Conservation (phyloP, 2,329 filamentous ascomycete species). For the Botrytis aclada region DNA sequence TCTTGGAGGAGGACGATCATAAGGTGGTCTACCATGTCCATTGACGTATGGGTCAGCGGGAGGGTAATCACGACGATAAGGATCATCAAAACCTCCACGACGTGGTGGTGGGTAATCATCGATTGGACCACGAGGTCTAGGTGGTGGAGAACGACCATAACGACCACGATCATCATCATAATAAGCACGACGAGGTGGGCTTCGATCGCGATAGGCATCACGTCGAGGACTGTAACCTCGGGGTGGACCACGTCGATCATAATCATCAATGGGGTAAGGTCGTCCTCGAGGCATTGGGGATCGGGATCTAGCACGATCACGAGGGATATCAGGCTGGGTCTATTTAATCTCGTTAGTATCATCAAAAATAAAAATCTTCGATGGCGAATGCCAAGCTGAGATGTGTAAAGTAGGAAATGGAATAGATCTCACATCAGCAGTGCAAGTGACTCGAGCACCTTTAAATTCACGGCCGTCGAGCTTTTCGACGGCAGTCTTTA, state of each 20-base stretch:
- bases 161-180: slow-evolving; percentile 77
- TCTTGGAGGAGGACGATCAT: slow-evolving; percentile 46
- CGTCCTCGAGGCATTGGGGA: slow-evolving; percentile 64
- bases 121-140: slow-evolving; percentile 62
- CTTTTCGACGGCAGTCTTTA: slow-evolving; percentile 90
- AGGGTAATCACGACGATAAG: slow-evolving; percentile 68
- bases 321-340: slow-evolving; percentile 75
- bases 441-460: slow-evolving; percentile 78
- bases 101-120: slow-evolving; percentile 74
- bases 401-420: background rate
- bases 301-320: slow-evolving; percentile 72
- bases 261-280: slow-evolving; percentile 73
- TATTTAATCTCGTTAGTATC: slow-evolving; percentile 40
- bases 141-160: slow-evolving; percentile 76
- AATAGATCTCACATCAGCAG: slow-evolving; percentile 70
- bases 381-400: slow-evolving; percentile 27
- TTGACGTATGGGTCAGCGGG: slow-evolving; percentile 55
- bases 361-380: background rate
- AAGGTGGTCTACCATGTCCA: slow-evolving; percentile 47
- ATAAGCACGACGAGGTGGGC: slow-evolving; percentile 76
- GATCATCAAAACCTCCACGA: slow-evolving; percentile 70
- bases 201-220: slow-evolving; percentile 83
- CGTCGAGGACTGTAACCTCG: slow-evolving; percentile 83
- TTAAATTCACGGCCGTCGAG: slow-evolving; percentile 93
- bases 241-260: slow-evolving; percentile 76